Evolutionary conservation across 805 yeast genomes (phyloP).

Genomic region (Pichia kluyveri): DNA sequence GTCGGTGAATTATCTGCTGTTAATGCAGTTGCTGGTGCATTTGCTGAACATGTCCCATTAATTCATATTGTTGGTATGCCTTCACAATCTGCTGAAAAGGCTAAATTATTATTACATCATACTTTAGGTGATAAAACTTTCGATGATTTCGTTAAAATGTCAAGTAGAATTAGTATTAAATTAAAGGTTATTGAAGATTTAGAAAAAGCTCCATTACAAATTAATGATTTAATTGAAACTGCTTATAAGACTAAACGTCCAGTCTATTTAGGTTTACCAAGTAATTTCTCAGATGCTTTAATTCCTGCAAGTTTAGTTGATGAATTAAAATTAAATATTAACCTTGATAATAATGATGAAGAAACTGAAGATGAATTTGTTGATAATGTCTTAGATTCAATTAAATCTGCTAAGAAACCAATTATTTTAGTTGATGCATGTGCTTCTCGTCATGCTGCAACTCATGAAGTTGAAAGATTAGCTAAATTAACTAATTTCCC

Average conservation of each 20-base stretch:
- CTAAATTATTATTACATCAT: slow-evolving; percentile 69
- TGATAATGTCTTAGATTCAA: slow-evolving; percentile 40
- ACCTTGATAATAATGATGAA: slow-evolving; percentile 46
- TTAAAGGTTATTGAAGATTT: slow-evolving; percentile 57
- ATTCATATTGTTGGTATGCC: slow-evolving; percentile 85
- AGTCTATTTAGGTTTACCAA: slow-evolving; percentile 74
- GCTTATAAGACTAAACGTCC: slow-evolving; percentile 72
- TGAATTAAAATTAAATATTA: slow-evolving; percentile 47
- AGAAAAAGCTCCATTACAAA: slow-evolving; percentile 55
- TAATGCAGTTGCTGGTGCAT: slow-evolving; percentile 82
- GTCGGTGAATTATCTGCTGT: slow-evolving; percentile 83
- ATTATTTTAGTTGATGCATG: slow-evolving; percentile 80
- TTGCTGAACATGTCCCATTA: slow-evolving; percentile 83
- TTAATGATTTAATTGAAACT: slow-evolving; percentile 66
- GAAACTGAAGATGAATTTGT: slow-evolving; percentile 59
- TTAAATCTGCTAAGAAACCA: slow-evolving; percentile 57
- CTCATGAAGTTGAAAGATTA: slow-evolving; percentile 51
- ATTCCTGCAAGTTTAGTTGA: slow-evolving; percentile 37
- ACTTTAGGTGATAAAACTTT: slow-evolving; percentile 80
- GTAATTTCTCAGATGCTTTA: slow-evolving; percentile 61
- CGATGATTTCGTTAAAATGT: slow-evolving; percentile 73
- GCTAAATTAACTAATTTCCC: slow-evolving; percentile 69
- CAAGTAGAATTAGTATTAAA: slow-evolving; percentile 60
- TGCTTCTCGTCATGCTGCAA: slow-evolving; percentile 68
- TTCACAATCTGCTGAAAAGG: slow-evolving; percentile 61